phyloP scores from a whole-genome alignment of 805 yeast species.

The Blastobotrys robertii region DNA sequence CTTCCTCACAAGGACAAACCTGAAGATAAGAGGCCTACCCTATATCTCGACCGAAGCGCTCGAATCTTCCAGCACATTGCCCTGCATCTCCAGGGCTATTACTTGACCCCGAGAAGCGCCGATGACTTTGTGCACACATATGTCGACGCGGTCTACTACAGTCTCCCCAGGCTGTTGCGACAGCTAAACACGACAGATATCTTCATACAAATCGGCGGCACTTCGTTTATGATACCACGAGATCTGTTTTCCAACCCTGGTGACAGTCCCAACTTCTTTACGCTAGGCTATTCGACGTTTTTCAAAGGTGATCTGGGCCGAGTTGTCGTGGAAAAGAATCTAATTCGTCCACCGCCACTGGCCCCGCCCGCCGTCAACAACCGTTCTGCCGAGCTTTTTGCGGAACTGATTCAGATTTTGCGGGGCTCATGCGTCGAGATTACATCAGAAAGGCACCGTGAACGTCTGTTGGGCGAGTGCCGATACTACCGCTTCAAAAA shows the following conservation, averaged over 20 bases:
- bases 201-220: constrained; percentile 50
- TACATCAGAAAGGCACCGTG: constrained; percentile 44
- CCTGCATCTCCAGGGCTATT: constrained; percentile 63
- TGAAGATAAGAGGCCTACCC: constrained; percentile 28
- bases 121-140: constrained; percentile 51
- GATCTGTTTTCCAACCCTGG: constrained; percentile 49
- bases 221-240: constrained; percentile 49
- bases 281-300: constrained; percentile 46
- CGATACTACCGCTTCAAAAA: constrained; percentile 66
- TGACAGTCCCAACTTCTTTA: constrained; percentile 69
- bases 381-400: constrained; percentile 46
- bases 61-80: constrained; percentile 55
- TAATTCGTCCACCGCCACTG: constrained; percentile 73
- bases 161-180: constrained; percentile 45
- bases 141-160: constrained; percentile 65
- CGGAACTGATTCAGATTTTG: constrained; percentile 44
- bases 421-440: constrained; percentile 45
- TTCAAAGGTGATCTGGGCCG: constrained; percentile 18
- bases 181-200: constrained; percentile 44
- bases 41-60: constrained; percentile 70
- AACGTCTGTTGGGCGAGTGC: constrained; percentile 55
- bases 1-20: constrained; percentile 20
- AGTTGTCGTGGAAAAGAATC: constrained; percentile 22
- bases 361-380: constrained; percentile 44
- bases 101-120: constrained; percentile 49